Evolutionary conservation across 2,329 filamentous ascomycete species (phyloP), one percentile per base, ranked within the genome.

Genomic region (Ophiostoma sp.): DNA sequence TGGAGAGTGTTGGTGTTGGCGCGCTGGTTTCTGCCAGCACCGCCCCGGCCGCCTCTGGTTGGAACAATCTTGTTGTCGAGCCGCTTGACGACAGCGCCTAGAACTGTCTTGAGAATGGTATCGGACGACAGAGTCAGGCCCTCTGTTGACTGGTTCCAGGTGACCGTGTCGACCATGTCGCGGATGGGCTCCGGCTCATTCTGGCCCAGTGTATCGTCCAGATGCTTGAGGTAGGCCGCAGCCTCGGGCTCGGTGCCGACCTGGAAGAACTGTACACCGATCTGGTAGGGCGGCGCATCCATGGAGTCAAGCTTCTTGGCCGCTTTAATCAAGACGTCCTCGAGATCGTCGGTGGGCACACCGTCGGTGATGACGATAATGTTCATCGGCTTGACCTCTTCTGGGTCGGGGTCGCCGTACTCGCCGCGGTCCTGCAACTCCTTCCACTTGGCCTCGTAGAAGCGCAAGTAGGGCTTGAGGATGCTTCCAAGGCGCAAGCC

Each of bases 201-300:
- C 60, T 85, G 82, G 1, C 79, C 81, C 48, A 95, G 80, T 3
- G 85, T 85, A 77, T 97, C 91, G 76, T 98, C 94, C 8, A 98
- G 83, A 66, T 89, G 83, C 74, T 85, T 81, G 54, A 98, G 82
- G 70, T 90, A 87, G 74, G 83, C 79, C 1, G 84, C 83, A 0
- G 94, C 94, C 0, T 79, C 81, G 0, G 80, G 76, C 74, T 96
- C 92, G 67, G 41, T 84, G 70, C 95, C 94, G 64, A 98, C 91
- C 80, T 97, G 94, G 83, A 98, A 96, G 82, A 98, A 98, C 78
- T 98, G 94, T 70, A 98, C 87, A 44, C 94, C 94, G 10, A 97
- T 83, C 81, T 98, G 95, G 83, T 91, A 91, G 0, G 89, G 84
- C 4, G 90, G 87, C 0, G 93, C 93, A 10, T 89, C 84, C 8